A percentile compares a stretch with the other conserved stretches of the same genome.
These are phyloP conservation scores for Madurella fahalii DNA, from an alignment of 2,329 filamentous ascomycete genomes.

Conservation along the genomic window DNA sequence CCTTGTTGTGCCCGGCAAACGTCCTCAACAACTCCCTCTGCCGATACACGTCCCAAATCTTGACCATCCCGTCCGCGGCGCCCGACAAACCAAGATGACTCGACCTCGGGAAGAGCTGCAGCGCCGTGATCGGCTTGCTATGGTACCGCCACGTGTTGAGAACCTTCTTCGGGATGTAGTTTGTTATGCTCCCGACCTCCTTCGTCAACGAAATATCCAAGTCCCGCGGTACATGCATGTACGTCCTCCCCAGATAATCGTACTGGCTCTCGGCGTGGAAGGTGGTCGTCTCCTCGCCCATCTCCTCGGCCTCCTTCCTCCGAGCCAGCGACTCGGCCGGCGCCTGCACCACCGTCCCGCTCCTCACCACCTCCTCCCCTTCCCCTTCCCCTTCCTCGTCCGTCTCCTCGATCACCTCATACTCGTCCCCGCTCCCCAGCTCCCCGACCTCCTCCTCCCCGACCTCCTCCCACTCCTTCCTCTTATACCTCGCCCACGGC, in stretches of 20 bases:
- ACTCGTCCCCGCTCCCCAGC: slow-evolving; percentile 74
- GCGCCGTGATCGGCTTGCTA: slow-evolving; percentile 76
- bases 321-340: slow-evolving; percentile 51
- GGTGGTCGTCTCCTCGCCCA: slow-evolving; percentile 72
- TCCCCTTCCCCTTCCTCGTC: slow-evolving; percentile 71
- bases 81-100: slow-evolving; percentile 86
- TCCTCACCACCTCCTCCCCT: slow-evolving; percentile 64
- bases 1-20: slow-evolving; percentile 87
- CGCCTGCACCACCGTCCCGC: slow-evolving; percentile 57
- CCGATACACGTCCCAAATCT: slow-evolving; percentile 94
- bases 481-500: slow-evolving; percentile 84
- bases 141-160: slow-evolving; percentile 86
- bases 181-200: slow-evolving; percentile 74
- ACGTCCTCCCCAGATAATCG: slow-evolving; percentile 93
- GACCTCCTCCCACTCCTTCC: slow-evolving; percentile 69
- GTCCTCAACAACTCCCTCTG: slow-evolving; percentile 81
- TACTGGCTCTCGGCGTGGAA: slow-evolving; percentile 81
- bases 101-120: slow-evolving; percentile 84
- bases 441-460: slow-evolving; percentile 67
- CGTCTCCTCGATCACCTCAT: slow-evolving; percentile 69
- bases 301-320: slow-evolving; percentile 55
- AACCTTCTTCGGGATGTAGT: slow-evolving; percentile 92
- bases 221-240: slow-evolving; percentile 95
- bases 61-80: slow-evolving; percentile 86
- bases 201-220: slow-evolving; percentile 81